These are phyloP conservation scores for Themeda triandra DNA, from an alignment of 176 grass and related monocot species.

Conservation along the genomic window DNA sequence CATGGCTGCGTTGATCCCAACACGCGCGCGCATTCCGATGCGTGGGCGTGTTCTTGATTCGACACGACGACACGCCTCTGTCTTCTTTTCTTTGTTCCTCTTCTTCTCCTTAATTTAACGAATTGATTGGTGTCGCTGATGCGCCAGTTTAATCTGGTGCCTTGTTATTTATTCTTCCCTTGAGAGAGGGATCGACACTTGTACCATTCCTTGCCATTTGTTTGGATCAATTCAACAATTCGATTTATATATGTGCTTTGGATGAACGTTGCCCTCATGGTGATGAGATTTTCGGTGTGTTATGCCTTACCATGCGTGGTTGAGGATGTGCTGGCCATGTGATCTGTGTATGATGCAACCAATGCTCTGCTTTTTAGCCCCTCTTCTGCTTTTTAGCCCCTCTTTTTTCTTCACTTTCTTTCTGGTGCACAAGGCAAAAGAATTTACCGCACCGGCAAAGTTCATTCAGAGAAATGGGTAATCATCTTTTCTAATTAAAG, in stretches of 20 bases:
- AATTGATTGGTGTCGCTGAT: constrained; percentile 20
- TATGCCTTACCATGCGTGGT: neutral
- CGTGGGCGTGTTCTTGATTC: constrained; percentile 13
- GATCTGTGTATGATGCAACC: neutral
- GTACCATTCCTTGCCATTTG: constrained; percentile 37
- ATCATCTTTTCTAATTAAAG: neutral
- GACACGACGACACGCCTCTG: neutral
- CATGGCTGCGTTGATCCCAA: neutral
- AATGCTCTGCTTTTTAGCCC: neutral
- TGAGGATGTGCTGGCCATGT: neutral
- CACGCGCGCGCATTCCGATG: constrained; percentile 1
- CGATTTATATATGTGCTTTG: neutral
- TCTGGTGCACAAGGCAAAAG: neutral
- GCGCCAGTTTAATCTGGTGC: constrained; percentile 24
- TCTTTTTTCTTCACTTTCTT: too few relatives aligned
- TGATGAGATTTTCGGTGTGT: neutral
- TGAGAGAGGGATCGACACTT: constrained; percentile 22
- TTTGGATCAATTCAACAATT: constrained; percentile 32
- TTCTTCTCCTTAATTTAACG: constrained; percentile 13
- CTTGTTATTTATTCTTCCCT: constrained; percentile 21
- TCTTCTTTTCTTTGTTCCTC: neutral
- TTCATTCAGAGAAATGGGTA: neutral
- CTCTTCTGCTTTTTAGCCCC: too few relatives aligned
- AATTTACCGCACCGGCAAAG: neutral
- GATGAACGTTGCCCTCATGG: neutral